phyloP scores from a whole-genome alignment of 2,329 filamentous ascomycete species.

The Xylariomycetidae sp. region DNA sequence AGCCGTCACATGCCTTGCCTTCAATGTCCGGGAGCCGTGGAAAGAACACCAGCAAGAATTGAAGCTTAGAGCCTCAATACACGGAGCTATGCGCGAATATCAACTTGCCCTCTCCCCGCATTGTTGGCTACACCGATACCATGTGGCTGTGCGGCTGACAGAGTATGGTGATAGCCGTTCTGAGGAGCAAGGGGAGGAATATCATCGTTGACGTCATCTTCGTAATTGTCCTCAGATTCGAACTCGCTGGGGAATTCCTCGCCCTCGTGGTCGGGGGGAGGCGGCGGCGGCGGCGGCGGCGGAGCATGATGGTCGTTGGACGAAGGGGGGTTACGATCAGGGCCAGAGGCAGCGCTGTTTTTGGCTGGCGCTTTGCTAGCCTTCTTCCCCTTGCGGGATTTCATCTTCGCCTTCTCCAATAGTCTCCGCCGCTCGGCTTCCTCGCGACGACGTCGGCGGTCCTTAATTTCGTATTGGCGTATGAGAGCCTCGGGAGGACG shows the following conservation, averaged over 20 bases:
- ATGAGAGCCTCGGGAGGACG: slow-evolving; percentile 77
- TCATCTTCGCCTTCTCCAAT: slow-evolving; percentile 90
- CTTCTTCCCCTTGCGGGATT: slow-evolving; percentile 86
- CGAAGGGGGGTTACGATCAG: slow-evolving; percentile 18
- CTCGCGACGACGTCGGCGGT: slow-evolving; percentile 75
- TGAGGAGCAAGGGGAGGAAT: too few species aligned
- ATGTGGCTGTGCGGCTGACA: too few species aligned
- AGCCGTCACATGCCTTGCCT: too few species aligned
- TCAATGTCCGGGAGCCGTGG: too few species aligned
- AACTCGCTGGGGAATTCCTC: slow-evolving; percentile 29
- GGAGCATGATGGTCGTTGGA: slow-evolving; percentile 17
- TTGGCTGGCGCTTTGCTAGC: slow-evolving; percentile 60
- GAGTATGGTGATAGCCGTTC: too few species aligned
- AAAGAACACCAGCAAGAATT: too few species aligned
- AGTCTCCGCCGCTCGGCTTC: slow-evolving; percentile 80
- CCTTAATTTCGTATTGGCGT: slow-evolving; percentile 89
- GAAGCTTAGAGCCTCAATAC: too few species aligned
- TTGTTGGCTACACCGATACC: too few species aligned
- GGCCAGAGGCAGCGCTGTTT: slow-evolving; percentile 22
- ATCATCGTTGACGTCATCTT: slow-evolving; percentile 26
- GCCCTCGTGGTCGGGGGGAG: slow-evolving; percentile 21
- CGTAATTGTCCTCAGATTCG: slow-evolving; percentile 34
- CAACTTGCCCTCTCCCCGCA: too few species aligned
- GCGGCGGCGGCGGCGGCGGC: slow-evolving; percentile 9
- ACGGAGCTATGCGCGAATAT: too few species aligned